Conservation (phyloP, 768 basidiomycete species). For the Amanita molliuscula region DNA sequence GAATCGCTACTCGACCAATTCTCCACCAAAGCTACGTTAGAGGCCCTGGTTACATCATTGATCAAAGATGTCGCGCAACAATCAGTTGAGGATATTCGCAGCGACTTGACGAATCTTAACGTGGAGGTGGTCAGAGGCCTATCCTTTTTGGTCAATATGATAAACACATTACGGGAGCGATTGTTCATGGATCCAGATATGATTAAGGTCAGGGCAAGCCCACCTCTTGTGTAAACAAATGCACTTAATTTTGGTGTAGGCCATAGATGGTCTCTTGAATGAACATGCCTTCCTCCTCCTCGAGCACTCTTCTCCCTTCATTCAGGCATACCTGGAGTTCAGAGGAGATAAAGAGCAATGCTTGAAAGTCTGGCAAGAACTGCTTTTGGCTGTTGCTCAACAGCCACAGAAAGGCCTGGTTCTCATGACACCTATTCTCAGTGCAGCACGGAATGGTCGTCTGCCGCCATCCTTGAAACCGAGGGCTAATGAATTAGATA, state of each 20-base stretch:
- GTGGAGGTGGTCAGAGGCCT: not conserved
- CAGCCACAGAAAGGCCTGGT: constrained; percentile 18
- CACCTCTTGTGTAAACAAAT: not conserved
- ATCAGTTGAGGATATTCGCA: constrained; percentile 4
- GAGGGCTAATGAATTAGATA: constrained; percentile 32
- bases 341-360: constrained; percentile 24
- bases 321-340: constrained; percentile 42
- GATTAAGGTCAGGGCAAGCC: constrained; percentile 27
- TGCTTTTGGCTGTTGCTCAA: constrained; percentile 33
- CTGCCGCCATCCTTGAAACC: constrained; percentile 40
- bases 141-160: constrained; percentile 27
- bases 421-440: constrained; percentile 28
- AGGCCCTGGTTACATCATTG: constrained; percentile 10
- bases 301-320: constrained; percentile 27
- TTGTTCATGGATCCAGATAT: constrained; percentile 36
- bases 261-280: constrained; percentile 33
- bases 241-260: constrained; percentile 18
- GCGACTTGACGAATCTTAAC: constrained; percentile 3
- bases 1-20: constrained; percentile 33
- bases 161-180: constrained; percentile 40
- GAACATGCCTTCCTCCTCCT: constrained; percentile 30
- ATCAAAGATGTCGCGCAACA: not conserved
- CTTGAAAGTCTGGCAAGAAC: constrained; percentile 32
- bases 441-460: constrained; percentile 23
- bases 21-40: constrained; percentile 14